phyloP scores from a whole-genome alignment of 352 stramenopile genomes.

The Globisporangium viniferum region DNA sequence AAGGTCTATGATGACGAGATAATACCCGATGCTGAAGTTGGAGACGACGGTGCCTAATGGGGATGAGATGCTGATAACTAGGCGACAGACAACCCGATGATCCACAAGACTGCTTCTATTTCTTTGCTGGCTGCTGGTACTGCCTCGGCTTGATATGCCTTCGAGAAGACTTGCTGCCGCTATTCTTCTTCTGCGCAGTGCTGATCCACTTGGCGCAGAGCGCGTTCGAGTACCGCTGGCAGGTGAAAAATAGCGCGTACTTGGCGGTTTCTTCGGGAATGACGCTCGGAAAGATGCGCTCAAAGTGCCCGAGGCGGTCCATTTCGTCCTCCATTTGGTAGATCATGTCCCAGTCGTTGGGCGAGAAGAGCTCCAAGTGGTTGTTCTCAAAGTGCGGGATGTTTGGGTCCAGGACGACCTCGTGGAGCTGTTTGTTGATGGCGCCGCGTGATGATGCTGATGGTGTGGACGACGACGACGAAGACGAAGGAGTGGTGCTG shows the following conservation, averaged over 20 bases:
- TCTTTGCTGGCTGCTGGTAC: not conserved
- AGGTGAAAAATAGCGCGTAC: conserved; percentile 56
- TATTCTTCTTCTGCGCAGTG: conserved; percentile 20
- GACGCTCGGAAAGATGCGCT: conserved; percentile 54
- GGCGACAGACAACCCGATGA: no score
- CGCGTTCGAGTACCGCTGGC: conserved; percentile 55
- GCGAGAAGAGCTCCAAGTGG: conserved; percentile 52
- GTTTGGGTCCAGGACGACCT: conserved; percentile 47
- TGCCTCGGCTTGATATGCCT: not conserved
- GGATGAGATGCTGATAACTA: not conserved
- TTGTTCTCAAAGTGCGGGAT: conserved; percentile 36
- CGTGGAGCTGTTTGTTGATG: conserved; percentile 53
- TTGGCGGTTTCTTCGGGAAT: conserved; percentile 14
- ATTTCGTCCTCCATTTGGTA: conserved; percentile 72
- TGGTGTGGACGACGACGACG: not conserved
- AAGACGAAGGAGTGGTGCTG: conserved; percentile 16
- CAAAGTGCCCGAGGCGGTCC: conserved; percentile 64
- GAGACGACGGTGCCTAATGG: not conserved
- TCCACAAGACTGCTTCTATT: not conserved
- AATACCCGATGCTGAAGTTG: not conserved
- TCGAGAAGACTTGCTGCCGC: not conserved
- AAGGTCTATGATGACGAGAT: not conserved
- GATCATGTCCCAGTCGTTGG: conserved; percentile 58
- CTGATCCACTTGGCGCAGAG: conserved; percentile 64
- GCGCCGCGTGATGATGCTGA: not conserved